Percentiles rank a stretch among this genome's conserved stretches.
phyloP scores from a whole-genome alignment of 2,329 filamentous ascomycete genomes.

The Aspergillus phoenicis region DNA sequence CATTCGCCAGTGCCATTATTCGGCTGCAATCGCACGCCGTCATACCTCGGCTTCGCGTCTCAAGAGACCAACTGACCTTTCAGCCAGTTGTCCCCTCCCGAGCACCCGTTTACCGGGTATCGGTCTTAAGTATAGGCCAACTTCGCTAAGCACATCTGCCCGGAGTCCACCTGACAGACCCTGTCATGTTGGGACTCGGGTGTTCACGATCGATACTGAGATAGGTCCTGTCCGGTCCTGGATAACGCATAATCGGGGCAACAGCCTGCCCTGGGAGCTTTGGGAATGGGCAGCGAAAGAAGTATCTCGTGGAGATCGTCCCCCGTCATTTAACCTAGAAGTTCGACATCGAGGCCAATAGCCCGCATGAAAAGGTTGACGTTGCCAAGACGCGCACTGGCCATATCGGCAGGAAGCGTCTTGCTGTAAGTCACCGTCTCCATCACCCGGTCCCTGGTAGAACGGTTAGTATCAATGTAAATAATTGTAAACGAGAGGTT shows the following conservation, averaged over 20 bases:
- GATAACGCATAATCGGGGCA: not conserved
- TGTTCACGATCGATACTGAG: not conserved
- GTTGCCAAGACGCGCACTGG: slow-evolving; percentile 78
- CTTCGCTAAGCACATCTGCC: slow-evolving; percentile 2
- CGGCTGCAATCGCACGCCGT: not conserved
- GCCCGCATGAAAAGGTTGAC: slow-evolving; percentile 99
- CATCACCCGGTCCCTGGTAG: slow-evolving; percentile 78
- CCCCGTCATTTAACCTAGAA: slow-evolving; percentile 55
- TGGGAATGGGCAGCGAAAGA: not conserved
- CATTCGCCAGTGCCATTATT: slow-evolving; percentile 1
- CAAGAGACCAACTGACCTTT: not conserved
- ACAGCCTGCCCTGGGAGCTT: not conserved
- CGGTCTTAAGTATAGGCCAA: not conserved
- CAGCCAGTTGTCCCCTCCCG: not conserved
- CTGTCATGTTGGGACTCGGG: not conserved
- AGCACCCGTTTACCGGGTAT: not conserved
- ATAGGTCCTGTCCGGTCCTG: not conserved
- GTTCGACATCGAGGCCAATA: slow-evolving; percentile 95
- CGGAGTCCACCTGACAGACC: not conserved
- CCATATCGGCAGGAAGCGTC: slow-evolving; percentile 84
- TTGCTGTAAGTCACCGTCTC: slow-evolving; percentile 89
- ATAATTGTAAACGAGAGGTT: not conserved
- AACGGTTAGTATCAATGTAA: slow-evolving; percentile 20
- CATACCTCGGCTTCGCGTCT: not conserved
- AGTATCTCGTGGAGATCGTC: not conserved